Conservation (phyloP, 306 rosid genomes). For the Quercus gilva region DNA sequence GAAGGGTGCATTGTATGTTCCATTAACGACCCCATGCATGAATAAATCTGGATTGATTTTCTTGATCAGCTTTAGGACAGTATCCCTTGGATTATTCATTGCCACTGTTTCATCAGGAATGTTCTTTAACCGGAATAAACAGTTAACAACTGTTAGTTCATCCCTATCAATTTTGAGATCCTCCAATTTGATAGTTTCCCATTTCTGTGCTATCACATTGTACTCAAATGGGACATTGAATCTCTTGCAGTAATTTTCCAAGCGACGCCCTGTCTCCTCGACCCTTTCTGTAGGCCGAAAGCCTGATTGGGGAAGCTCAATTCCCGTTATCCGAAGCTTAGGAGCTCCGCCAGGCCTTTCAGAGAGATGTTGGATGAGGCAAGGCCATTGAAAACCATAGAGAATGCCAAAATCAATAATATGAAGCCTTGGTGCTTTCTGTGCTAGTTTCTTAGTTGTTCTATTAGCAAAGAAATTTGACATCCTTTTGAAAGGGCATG, state of each 20-base stretch:
- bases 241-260: conserved; percentile 54
- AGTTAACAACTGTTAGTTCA: conserved; percentile 56
- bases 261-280: conserved; percentile 56
- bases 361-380: conserved; percentile 55
- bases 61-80: conserved; percentile 56
- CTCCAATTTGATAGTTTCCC: conserved; percentile 53
- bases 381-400: conserved; percentile 85
- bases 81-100: conserved; percentile 58
- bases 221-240: conserved; percentile 56
- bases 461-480: conserved; percentile 35
- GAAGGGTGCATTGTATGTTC: conserved; percentile 72
- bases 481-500: conserved; percentile 60
- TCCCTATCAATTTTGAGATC: conserved; percentile 52
- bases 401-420: conserved; percentile 70
- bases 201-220: conserved; percentile 53
- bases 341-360: conserved; percentile 52
- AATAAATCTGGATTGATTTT: conserved; percentile 65
- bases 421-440: conserved; percentile 47
- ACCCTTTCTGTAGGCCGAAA: conserved; percentile 73
- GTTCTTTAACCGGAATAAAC: conserved; percentile 59
- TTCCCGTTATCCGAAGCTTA: conserved; percentile 55
- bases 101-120: conserved; percentile 57
- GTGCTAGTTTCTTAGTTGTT: conserved; percentile 33
- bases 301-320: conserved; percentile 72
- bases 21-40: conserved; percentile 68